Evolutionary conservation across 352 stramenopile species (phyloP).

Genomic region (Elongisporangium prolatum): DNA sequence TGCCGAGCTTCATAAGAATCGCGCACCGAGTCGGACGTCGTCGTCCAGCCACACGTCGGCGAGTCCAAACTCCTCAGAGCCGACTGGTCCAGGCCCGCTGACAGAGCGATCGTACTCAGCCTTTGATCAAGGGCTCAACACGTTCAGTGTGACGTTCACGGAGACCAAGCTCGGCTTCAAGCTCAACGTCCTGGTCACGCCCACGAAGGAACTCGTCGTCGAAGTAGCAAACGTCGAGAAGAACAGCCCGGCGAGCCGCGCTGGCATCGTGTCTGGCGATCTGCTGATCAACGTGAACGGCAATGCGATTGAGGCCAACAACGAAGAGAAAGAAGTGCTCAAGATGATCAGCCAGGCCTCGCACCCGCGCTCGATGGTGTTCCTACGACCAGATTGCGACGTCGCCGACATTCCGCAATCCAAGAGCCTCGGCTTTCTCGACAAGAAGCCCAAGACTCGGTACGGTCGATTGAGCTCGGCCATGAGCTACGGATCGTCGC

Average conservation of each 20-base stretch:
- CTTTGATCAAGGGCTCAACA: conserved; percentile 29
- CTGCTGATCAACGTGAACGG: conserved; percentile 60
- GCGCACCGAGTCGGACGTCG: conserved; percentile 19
- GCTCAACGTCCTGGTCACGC: conserved; percentile 41
- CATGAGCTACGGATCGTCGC: conserved; percentile 51
- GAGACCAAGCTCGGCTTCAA: conserved; percentile 52
- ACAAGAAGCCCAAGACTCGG: conserved; percentile 47
- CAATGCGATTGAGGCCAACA: conserved; percentile 50
- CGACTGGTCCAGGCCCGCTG: conserved; percentile 6
- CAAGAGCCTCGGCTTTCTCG: conserved; percentile 18
- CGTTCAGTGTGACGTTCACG: conserved; percentile 62
- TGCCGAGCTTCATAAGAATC: not conserved
- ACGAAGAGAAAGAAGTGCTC: conserved; percentile 55
- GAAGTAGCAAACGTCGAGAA: conserved; percentile 52
- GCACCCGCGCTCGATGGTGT: conserved; percentile 48
- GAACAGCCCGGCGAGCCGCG: conserved; percentile 43
- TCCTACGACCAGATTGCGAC: conserved; percentile 38
- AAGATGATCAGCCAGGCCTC: conserved; percentile 52
- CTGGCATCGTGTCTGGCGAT: conserved; percentile 52
- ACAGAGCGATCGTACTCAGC: conserved; percentile 30
- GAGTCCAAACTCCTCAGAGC: conserved; percentile 19
- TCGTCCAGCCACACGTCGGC: conserved; percentile 37
- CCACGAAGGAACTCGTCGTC: conserved; percentile 46
- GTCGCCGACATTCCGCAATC: conserved; percentile 21
- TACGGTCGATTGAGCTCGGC: conserved; percentile 56